A percentile compares a stretch with the other conserved stretches of the same genome.
These are phyloP conservation scores for Jacaranda copaia DNA, from an alignment of 257 asterid genomes.

Conservation along the genomic window DNA sequence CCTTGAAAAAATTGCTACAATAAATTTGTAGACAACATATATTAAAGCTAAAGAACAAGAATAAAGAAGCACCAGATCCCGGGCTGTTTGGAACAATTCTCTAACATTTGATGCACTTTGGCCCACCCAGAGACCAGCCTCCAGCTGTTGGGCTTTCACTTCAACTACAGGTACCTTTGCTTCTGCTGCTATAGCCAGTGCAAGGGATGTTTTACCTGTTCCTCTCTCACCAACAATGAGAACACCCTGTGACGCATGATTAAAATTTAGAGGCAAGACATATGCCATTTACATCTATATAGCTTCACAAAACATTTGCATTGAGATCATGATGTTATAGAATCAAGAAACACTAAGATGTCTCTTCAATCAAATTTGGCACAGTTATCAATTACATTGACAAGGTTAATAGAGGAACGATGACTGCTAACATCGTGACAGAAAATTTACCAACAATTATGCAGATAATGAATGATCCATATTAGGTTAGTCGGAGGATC, in stretches of 20 bases:
- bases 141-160: constrained; percentile 91
- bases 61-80: constrained; percentile 76
- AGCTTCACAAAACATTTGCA: constrained; percentile 8
- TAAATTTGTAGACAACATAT: constrained; percentile 22
- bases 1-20: not conserved
- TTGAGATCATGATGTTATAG: constrained; percentile 1
- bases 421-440: constrained; percentile 9
- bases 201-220: constrained; percentile 97
- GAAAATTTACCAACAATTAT: not conserved
- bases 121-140: constrained; percentile 97
- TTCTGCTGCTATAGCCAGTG: constrained; percentile 96
- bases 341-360: constrained; percentile 18
- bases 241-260: constrained; percentile 72
- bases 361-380: constrained; percentile 21
- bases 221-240: constrained; percentile 99
- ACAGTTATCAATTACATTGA: not conserved
- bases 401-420: constrained; percentile 15
- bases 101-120: constrained; percentile 98
- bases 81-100: constrained; percentile 96
- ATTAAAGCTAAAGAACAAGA: constrained; percentile 31
- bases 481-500: constrained; percentile 11
- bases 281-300: constrained; percentile 11
- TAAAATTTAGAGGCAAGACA: constrained; percentile 37
- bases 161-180: constrained; percentile 97
- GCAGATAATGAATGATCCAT: constrained; percentile 9